Evolutionary conservation across 23 red algal species (phyloP), one percentile per base, ranked within the genome.

Genomic region (Gracilaria domingensis): DNA sequence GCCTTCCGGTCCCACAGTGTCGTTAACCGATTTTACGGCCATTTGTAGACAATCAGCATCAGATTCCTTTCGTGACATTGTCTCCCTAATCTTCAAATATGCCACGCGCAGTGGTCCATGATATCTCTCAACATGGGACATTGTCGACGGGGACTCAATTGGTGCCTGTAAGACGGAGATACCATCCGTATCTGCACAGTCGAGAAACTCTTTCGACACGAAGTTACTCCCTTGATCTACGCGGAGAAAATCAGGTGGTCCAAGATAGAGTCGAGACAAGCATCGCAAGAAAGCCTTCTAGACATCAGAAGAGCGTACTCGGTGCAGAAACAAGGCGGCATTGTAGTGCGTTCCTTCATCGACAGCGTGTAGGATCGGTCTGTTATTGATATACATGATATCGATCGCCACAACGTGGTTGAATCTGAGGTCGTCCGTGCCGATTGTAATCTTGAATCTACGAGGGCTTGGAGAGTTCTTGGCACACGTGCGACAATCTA

Each of bases 1-100:
- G 21, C 44, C 40, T 29, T 88, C 49, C 6, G 84, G 84, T 18
- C 67, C 84, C 5, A 88, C 25, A 3, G 64, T 88, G 67, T 62
- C 48, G 62, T 76, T 75, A 18, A 88, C 26, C 2, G 20, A 2
- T 21, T 58, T 50, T 0, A 88, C 67, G 9, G 84, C 84, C 7
- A 88, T 76, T 88, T 88, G 45, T 4, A 88, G 21, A 51, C 40
- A 56, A 38, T 39, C 44, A 34, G 1, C 28, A 58, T 88, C 24
- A 8, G 30, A 32, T 55, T 48, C 47, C 16, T 23, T 23, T 8
- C 40, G 45, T 62, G 29, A 0, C 21, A 66, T 0, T 18, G 49
- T 12, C 11, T 1, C 53, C 25, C 55, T 8, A 0, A 38, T 39
- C 30, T 71, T 69, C 17, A 4, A 1, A 51, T 26, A 70, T 44